Base-by-base conservation (phyloP, 2,329 filamentous ascomycete species). In the Xylaria polymorpha region DNA sequence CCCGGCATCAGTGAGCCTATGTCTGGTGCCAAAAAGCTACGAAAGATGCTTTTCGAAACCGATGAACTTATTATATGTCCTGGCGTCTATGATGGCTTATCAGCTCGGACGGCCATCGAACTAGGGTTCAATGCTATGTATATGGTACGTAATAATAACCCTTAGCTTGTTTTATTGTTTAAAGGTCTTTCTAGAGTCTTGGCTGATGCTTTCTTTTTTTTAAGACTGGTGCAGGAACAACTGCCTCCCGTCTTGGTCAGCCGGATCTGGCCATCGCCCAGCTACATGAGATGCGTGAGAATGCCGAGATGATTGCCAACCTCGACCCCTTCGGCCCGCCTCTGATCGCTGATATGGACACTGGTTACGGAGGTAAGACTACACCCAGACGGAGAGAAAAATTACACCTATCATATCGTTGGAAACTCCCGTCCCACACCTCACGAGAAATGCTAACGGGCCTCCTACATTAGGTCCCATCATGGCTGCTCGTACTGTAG, bases 261-360 rank as follows among this genome's bases (percentile, higher is more conserved):
- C 82, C 84, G 25, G 84, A 87, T 71, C 75, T 87, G 9, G 85
- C 83, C 25, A 82, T 87, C 57, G 84, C 83, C 57, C 83, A 83
- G 7, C 74, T 86, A 15, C 82, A 84, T 62, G 85, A 87, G 69
- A 87, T 87, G 85, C 81, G 81, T 15, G 80, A 81, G 65, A 84
- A 86, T 61, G 85, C 85, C 8, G 84, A 84, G 69, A 87, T 86
- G 84, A 83, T 87, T 61, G 84, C 84, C 4, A 83, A 83, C 59
- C 80, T 87, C 3, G 81, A 84, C 44, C 83, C 84, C 0, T 79
- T 79, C 39, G 82, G 76, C 3, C 75, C 79, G 2, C 84, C 86
- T 7, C 71, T 87, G 5, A 86, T 87, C 67, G 85, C 85, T 32
- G 85, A 87, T 66, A 84, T 84, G 71, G 85, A 87, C 72, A 87